phyloP scores from a whole-genome alignment of 352 stramenopile species.

The Poterioochromonas sp. region DNA sequence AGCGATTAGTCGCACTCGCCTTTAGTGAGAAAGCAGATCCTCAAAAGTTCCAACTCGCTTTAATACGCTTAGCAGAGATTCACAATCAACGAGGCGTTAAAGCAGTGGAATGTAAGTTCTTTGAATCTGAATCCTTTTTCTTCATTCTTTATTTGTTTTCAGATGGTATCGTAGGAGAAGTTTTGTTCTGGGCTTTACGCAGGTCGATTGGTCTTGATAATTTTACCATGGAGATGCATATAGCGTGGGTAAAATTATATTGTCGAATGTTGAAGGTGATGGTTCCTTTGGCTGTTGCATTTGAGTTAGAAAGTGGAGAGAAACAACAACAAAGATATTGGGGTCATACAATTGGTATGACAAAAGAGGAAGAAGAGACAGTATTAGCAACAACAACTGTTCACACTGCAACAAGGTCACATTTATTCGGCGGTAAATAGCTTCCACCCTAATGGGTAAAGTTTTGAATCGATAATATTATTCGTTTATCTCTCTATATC shows the following conservation, averaged over 20 bases:
- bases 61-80: background rate
- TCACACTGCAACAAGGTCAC: too few relatives aligned
- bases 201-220: background rate
- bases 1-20: background rate
- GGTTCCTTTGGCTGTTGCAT: background rate
- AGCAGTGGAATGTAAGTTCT: background rate
- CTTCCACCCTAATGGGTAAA: too few relatives aligned
- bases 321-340: background rate
- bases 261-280: background rate
- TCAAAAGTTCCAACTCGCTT: background rate
- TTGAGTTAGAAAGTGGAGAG: background rate
- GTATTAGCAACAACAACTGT: too few relatives aligned
- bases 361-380: too few relatives aligned
- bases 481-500: too few relatives aligned
- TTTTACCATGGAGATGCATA: background rate
- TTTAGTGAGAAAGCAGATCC: background rate
- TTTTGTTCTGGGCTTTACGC: background rate
- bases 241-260: background rate
- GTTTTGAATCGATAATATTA: too few relatives aligned
- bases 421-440: too few relatives aligned
- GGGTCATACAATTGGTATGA: background rate
- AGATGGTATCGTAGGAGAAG: slow-evolving; percentile 2
- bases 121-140: too few relatives aligned
- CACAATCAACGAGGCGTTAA: background rate
- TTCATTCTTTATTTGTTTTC: background rate